Evolutionary conservation across 768 basidiomycete species (phyloP), one percentile per base, ranked within the genome.

Genomic region (Tulasnella sp.): DNA sequence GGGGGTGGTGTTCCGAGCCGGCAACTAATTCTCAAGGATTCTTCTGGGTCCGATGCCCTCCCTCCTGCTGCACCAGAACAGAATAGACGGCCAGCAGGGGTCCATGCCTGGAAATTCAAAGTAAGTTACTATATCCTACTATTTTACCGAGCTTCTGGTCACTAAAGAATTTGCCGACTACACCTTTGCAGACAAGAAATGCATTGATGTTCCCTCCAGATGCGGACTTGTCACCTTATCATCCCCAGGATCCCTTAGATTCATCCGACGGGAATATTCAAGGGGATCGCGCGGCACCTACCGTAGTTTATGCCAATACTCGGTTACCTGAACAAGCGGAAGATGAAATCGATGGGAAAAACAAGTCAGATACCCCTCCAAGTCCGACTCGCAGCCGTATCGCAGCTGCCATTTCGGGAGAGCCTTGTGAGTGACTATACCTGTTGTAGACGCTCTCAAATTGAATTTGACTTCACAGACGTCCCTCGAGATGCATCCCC

Each of bases 121-220:
- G 83, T 82, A 63, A 35, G 69, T 63, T 43, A 57, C 40, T 15
- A 25, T 19, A 29, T 56, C 32, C 39, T 34, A 23, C 2, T 36
- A 27, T 55, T 49, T 43, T n/a, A 37, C 51, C 52, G 23, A 43
- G 50, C 39, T 42, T 27, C 21, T 58, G 48, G 40, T 31, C 5
- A 23, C 6, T 35, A 27, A 6, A 27, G 15, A 31, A 6, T 19
- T 56, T 34, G 35, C 45, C 50, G 15, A 61, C 40, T 51, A 17
- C 39, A 58, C 8, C 50, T 56, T 37, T 19, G 2, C 63, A 96
- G 92, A 77, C 89, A 25, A 82, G 96, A 58, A 99, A 99, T 70
- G 82, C 87, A 3, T 74, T 99, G 52, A 96, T 96, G 90, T 99
- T 97, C 65, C 67, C 84, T 0, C 93, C 96, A 1, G 96, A 96